A percentile compares a stretch with the other conserved stretches of the same genome.
Conservation (phyloP, 2,329 filamentous ascomycete genomes). For the Curvularia spicifera region DNA sequence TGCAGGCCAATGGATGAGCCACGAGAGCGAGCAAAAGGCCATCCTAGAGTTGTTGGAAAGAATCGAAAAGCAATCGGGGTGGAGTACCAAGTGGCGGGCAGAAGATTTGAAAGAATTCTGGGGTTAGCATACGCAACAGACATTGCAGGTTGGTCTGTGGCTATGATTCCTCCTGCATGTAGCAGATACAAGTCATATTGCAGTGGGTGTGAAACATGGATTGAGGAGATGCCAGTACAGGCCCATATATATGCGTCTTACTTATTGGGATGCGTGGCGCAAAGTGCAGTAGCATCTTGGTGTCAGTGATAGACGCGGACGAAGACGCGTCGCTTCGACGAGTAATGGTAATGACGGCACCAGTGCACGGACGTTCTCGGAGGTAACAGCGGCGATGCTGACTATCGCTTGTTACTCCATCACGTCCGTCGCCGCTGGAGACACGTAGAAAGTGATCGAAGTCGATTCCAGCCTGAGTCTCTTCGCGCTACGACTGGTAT, state of each 20-base stretch:
- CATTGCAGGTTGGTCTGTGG: background rate
- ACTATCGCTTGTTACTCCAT: constrained; percentile 13
- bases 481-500: constrained; percentile 4
- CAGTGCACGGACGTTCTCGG: constrained; percentile 14
- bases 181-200: background rate
- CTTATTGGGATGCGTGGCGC: background rate
- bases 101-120: constrained; percentile 61
- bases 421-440: constrained; percentile 6
- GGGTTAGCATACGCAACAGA: constrained; percentile 42
- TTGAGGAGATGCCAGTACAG: background rate
- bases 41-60: constrained; percentile 58
- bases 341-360: constrained; percentile 10
- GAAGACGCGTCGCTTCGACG: background rate
- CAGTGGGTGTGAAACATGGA: background rate
- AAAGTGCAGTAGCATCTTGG: background rate
- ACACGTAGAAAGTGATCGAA: constrained; percentile 18
- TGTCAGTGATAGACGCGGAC: background rate
- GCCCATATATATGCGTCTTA: background rate
- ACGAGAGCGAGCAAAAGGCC: constrained; percentile 52
- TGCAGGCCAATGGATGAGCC: constrained; percentile 57
- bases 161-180: background rate
- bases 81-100: constrained; percentile 61
- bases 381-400: constrained; percentile 17
- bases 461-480: background rate
- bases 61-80: constrained; percentile 62